Base-by-base conservation (phyloP, 2,329 filamentous ascomycete species). In the Davidsoniella neocaledoniae region DNA sequence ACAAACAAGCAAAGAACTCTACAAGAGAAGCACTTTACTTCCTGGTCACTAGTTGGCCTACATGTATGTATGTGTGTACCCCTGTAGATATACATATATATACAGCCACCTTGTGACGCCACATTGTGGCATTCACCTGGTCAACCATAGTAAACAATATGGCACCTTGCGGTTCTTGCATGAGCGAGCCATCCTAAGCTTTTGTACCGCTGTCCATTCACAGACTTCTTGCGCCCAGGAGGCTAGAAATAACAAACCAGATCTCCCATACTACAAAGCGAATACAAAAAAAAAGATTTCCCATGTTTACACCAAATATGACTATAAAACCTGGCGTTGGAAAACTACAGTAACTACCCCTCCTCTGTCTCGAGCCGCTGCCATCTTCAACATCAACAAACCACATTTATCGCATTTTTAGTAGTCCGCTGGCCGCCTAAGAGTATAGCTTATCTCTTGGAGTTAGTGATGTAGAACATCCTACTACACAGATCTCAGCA, bases 401-500 rank as follows among this genome's bases (percentile, higher is more conserved):
- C 4, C 26, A 10, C 21, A 21, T 21, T 2, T 5, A 14, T 43
- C 25, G 12, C 14, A 14, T 23, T 42, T 2, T 17, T 43, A 5
- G 12, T 43, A 17, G 40, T 17, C 25, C 25, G 17, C 25, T 43
- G 40, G 40, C 40, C 40, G 6, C 40, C 25, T 47, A 19, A 17
- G 38, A 7, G 37, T 21, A 23, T 37, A 33, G 46, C 46, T 33
- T 51, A 36, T 45, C 43, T 49, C 25, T 33, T 21, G 36, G 37
- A 43, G 37, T 50, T 19, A 49, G 50, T 54, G 56, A 67, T 67
- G 64, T 66, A 58, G 60, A 59, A 58, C 60, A 61, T 64, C 59
- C 63, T 66, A 57, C 63, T 63, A 52, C 61, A 61, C 53, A 66
- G 68, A 43, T 53, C 51, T 16, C 40, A 50, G 26, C 46, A 53